A percentile compares a stretch with the other conserved stretches of the same genome.
phyloP scores from a whole-genome alignment of 345 rosid species.

The Dimocarpus longan region DNA sequence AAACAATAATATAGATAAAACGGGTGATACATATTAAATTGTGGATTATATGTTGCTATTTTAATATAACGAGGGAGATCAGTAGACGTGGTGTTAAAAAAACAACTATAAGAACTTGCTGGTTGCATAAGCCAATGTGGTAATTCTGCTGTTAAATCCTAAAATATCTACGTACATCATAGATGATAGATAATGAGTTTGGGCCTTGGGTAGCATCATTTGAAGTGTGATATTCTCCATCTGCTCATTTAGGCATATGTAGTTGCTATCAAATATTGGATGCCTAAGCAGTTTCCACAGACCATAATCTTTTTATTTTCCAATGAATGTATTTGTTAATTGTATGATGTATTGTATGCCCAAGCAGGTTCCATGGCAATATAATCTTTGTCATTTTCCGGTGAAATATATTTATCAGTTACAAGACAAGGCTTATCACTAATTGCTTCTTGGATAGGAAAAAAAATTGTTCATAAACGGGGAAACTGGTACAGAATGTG shows the following conservation, averaged over 20 bases:
- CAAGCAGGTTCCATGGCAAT: neutral
- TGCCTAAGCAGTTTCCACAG: neutral
- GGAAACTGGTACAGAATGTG: neutral
- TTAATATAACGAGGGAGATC: constrained; percentile 1
- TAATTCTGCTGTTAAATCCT: neutral
- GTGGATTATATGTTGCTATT: neutral
- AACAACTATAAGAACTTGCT: neutral
- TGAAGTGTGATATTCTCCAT: neutral
- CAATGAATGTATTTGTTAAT: too few relatives aligned
- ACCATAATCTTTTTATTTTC: too few relatives aligned
- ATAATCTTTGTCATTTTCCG: neutral
- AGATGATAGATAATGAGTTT: neutral
- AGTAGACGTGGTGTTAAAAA: neutral
- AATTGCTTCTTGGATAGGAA: neutral
- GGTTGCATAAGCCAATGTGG: neutral
- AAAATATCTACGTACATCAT: neutral
- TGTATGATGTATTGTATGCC: too few relatives aligned
- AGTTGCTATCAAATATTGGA: neutral
- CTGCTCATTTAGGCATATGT: neutral
- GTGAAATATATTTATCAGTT: neutral
- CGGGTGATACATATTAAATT: neutral
- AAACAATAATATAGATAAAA: neutral
- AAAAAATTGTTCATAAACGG: neutral
- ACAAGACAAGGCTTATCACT: neutral
- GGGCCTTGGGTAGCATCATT: neutral